Base-by-base conservation (phyloP, 768 basidiomycete species). In the Hortiboletus flavorubellus region DNA sequence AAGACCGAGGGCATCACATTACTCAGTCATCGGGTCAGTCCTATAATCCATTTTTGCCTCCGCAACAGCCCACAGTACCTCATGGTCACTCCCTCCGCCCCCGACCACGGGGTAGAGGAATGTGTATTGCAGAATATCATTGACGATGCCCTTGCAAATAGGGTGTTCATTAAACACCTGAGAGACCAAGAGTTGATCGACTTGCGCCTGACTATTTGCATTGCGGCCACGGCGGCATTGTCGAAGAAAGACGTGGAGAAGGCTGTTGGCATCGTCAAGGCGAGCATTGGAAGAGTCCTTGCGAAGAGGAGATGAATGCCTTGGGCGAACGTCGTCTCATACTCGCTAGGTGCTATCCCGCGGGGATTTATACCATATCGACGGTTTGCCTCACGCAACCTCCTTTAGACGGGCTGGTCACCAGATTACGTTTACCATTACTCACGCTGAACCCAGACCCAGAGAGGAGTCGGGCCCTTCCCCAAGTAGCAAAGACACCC, bases 181-280 rank as follows among this genome's bases (percentile, higher is more conserved):
- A 81, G 81, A 47, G 85, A 86, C 6, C 94, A 97, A 72, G 96
- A 99, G 77, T 74, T 83, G 59, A 75, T 82, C 14, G 93, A 97
- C 68, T 79, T 84, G 15, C 78, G 85, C 45, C 93, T 97, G 37
- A 91, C 89, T 62, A 84, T 98, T 56, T 81, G 91, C 57, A 74
- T 98, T n/a, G 87, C 88, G 26, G 74, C 95, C 58, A 87, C 82
- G 5, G 81, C 85, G 14, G 93, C 84, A 14, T 69, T 98, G 60
- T 85, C 86, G 23, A 88, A 79, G 80, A 96, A 95, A 74, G 97
- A 98, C 63, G 83, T 86, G 51, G 94, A 97, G 78, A 95, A 93
- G 76, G 90, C 94, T 4, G 83, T 86, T 7, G 74, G 73, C 23
- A 80, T 89, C 18, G 71, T 99, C 54, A 91, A 87, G 74, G 76